These are phyloP conservation scores for Pichia sp. DNA, from an alignment of 1,139 yeast genomes.

Conservation along the genomic window DNA sequence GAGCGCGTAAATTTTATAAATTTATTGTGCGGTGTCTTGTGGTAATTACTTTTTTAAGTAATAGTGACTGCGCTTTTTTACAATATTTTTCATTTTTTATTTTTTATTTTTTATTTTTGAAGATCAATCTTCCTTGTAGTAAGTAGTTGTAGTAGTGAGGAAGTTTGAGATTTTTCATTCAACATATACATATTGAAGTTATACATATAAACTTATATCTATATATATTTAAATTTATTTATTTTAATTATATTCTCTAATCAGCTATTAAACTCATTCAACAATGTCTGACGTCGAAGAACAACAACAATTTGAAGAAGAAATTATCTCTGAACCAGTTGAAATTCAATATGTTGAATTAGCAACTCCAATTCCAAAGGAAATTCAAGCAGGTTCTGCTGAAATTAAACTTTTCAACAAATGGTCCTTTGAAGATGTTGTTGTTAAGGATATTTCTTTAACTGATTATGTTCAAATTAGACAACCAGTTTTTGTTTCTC, in stretches of 20 bases:
- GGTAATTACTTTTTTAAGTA: conserved; percentile 12
- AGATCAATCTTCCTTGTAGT: too few species aligned
- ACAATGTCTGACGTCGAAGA: conserved; percentile 33
- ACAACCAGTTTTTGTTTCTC: conserved; percentile 96
- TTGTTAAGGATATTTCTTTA: conserved; percentile 95
- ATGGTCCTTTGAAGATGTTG: conserved; percentile 98
- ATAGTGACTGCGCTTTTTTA: conserved; percentile 20
- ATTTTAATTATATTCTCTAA: neutral
- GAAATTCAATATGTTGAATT: conserved; percentile 62
- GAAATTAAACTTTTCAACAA: conserved; percentile 99
- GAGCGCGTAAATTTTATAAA: too few species aligned
- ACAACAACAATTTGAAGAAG: conserved; percentile 20
- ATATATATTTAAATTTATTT: too few species aligned
- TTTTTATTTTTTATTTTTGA: too few species aligned
- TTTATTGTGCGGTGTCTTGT: conserved; percentile 7
- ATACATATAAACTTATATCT: too few species aligned
- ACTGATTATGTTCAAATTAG: conserved; percentile 98
- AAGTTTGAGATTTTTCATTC: too few species aligned
- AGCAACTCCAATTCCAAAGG: conserved; percentile 95
- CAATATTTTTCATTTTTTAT: too few species aligned
- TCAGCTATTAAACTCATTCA: neutral
- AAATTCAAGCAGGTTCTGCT: conserved; percentile 91
- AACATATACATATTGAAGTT: too few species aligned
- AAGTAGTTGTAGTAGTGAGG: too few species aligned
- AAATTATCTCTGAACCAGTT: conserved; percentile 31